These are phyloP conservation scores for Pinus taeda DNA, from an alignment of 75 land plant genomes.

Conservation along the genomic window DNA sequence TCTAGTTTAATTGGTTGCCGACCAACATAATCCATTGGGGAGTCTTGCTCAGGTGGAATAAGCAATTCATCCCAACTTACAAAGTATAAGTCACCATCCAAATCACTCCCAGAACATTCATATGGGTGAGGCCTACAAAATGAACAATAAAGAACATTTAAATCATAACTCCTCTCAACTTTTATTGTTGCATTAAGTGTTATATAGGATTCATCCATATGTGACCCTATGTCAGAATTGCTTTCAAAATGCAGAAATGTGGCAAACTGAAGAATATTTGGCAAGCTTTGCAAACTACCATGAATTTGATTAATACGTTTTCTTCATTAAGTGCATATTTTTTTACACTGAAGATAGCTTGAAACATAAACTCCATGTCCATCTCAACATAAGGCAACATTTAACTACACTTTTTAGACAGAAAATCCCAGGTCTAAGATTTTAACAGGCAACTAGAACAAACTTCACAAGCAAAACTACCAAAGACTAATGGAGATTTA, in stretches of 20 bases:
- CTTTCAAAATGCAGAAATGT: not conserved
- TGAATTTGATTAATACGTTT: not conserved
- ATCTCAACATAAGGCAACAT: not conserved
- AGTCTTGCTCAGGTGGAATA: constrained; percentile 25
- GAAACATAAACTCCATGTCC: not conserved
- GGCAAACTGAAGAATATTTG: too few species aligned
- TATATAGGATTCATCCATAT: not conserved
- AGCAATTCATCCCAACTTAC: constrained; percentile 43
- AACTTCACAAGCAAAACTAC: not conserved
- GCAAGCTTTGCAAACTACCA: not conserved
- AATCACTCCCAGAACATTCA: constrained; percentile 62
- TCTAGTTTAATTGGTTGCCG: constrained; percentile 22
- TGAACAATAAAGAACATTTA: not conserved
- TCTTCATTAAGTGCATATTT: not conserved
- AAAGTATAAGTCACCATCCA: constrained; percentile 56
- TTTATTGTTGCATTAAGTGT: not conserved
- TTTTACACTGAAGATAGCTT: not conserved
- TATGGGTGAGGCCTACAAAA: constrained; percentile 44
- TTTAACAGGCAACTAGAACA: not conserved
- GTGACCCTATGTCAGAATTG: not conserved
- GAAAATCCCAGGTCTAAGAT: too few species aligned
- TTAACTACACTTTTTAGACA: too few species aligned
- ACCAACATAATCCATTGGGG: constrained; percentile 45
- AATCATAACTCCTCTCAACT: not conserved
- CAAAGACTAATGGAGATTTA: not conserved